These are phyloP conservation scores for Saccharomyces hybrid DNA, from an alignment of 1,139 yeast genomes.

Conservation along the genomic window DNA sequence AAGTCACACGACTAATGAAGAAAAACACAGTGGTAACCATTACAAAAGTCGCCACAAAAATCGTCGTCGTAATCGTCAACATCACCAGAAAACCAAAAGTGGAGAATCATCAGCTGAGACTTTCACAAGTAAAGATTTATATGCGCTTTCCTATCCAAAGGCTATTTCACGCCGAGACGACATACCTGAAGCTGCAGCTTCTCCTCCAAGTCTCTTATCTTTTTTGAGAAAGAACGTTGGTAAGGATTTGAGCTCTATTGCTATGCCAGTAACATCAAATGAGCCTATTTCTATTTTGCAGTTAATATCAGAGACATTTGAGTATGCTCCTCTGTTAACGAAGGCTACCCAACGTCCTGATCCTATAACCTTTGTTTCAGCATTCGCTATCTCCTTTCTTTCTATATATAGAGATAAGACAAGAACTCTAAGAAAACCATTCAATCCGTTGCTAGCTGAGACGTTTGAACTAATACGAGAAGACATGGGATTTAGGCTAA, in stretches of 20 bases:
- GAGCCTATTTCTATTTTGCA: conserved; percentile 85
- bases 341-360: conserved; percentile 41
- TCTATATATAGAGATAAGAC: conserved; percentile 67
- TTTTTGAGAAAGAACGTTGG: conserved; percentile 89
- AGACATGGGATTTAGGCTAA: conserved; percentile 57
- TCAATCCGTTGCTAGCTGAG: conserved; percentile 85
- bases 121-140: conserved; percentile 33
- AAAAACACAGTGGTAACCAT: not conserved
- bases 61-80: not conserved
- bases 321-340: conserved; percentile 60
- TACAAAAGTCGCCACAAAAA: not conserved
- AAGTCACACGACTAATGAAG: not conserved
- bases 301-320: conserved; percentile 69
- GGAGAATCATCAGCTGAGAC: not conserved
- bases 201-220: conserved; percentile 77
- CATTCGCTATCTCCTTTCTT: conserved; percentile 72
- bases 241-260: conserved; percentile 73
- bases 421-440: conserved; percentile 78
- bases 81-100: not conserved
- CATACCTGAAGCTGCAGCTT: conserved; percentile 50
- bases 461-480: conserved; percentile 79
- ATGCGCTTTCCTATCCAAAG: conserved; percentile 51
- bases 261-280: conserved; percentile 92
- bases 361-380: conserved; percentile 56
- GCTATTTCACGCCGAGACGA: conserved; percentile 49